phyloP scores from a whole-genome alignment of 495 filamentous ascomycete genomes.

The Aspergillus coremiiformis region DNA sequence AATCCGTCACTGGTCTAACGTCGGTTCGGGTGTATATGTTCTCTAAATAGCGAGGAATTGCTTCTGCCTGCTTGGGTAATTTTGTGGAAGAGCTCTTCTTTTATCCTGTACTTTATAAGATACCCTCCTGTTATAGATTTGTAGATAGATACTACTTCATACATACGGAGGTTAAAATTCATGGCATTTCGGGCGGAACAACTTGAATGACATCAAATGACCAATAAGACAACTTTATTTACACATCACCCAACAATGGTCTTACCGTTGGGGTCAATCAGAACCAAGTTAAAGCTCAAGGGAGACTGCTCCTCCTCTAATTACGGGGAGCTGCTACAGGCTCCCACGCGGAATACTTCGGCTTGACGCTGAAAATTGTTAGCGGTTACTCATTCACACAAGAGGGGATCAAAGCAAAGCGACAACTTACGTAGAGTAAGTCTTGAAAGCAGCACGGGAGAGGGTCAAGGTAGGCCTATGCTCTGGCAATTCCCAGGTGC shows the following conservation, averaged over 20 bases:
- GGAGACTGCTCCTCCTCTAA: constrained; percentile 1
- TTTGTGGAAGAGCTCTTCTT: constrained; percentile 10
- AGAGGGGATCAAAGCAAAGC: not conserved
- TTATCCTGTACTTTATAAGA: constrained; percentile 16
- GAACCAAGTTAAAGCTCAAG: constrained; percentile 7
- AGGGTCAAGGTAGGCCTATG: constrained; percentile 70
- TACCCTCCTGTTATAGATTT: constrained; percentile 26
- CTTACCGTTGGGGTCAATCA: not conserved
- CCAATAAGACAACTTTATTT: constrained; percentile 37
- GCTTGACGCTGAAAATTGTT: constrained; percentile 23
- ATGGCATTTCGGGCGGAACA: constrained; percentile 9
- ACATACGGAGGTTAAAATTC: constrained; percentile 9
- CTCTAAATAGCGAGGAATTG: constrained; percentile 22
- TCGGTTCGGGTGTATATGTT: constrained; percentile 43
- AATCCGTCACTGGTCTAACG: constrained; percentile 42
- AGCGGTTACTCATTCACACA: not conserved
- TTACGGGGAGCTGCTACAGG: constrained; percentile 42
- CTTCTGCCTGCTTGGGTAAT: constrained; percentile 25
- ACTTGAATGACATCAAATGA: constrained; percentile 20
- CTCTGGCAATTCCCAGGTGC: constrained; percentile 67
- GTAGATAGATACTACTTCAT: constrained; percentile 10
- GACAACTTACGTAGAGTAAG: constrained; percentile 81
- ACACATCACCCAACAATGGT: constrained; percentile 24
- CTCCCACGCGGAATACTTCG: constrained; percentile 40
- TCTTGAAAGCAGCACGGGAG: constrained; percentile 72